Evolutionary conservation across 352 stramenopile species (phyloP).

Genomic region (Globisporangium acanthophoron): DNA sequence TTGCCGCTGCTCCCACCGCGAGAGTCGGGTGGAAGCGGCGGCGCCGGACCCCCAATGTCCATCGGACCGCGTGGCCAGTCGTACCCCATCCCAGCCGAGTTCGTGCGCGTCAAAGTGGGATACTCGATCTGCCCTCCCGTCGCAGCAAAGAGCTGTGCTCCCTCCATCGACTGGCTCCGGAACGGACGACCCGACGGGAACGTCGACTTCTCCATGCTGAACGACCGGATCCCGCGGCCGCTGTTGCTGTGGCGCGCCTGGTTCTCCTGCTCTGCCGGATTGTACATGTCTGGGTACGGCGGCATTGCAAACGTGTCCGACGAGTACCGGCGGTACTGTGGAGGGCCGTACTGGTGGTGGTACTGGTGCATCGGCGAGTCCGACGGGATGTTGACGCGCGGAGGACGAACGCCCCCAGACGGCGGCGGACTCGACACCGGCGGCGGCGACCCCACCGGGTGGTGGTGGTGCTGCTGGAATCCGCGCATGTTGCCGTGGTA

Average conservation of each 20-base stretch:
- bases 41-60: conserved; percentile 27
- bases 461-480: conserved; percentile 19
- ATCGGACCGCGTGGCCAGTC: conserved; percentile 54
- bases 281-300: conserved; percentile 59
- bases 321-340: conserved; percentile 68
- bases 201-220: conserved; percentile 66
- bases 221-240: conserved; percentile 57
- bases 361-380: conserved; percentile 69
- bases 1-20: conserved; percentile 10
- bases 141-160: conserved; percentile 47
- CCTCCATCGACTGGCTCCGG: conserved; percentile 75
- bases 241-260: conserved; percentile 32
- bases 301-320: conserved; percentile 57
- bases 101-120: conserved; percentile 46
- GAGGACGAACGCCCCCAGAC: conserved; percentile 35
- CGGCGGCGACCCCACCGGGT: conserved; percentile 25
- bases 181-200: conserved; percentile 50
- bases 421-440: conserved; percentile 34
- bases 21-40: conserved; percentile 59
- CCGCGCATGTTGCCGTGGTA: conserved; percentile 51
- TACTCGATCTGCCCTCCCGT: conserved; percentile 41
- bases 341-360: conserved; percentile 22
- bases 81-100: conserved; percentile 54
- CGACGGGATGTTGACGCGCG: conserved; percentile 60
- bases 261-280: conserved; percentile 40